Percentiles rank a stretch among this genome's conserved stretches.
These are phyloP conservation scores for Phytophthora sansomeana DNA, from an alignment of 352 stramenopile genomes.

Conservation along the genomic window DNA sequence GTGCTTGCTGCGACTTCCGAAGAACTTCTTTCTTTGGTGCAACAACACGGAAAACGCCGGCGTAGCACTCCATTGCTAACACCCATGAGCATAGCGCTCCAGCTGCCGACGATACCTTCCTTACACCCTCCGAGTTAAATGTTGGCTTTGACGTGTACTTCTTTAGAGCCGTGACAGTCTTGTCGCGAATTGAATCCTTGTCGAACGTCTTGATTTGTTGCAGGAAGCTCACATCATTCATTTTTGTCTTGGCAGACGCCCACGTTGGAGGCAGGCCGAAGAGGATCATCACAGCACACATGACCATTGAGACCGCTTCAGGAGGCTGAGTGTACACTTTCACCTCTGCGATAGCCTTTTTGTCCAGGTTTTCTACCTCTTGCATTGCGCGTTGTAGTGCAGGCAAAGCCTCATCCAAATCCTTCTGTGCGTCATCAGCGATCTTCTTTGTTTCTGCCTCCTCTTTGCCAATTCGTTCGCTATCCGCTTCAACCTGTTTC, in stretches of 20 bases:
- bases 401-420: slow-evolving; percentile 94
- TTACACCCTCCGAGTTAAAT: slow-evolving; percentile 90
- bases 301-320: slow-evolving; percentile 92
- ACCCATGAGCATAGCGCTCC: slow-evolving; percentile 93
- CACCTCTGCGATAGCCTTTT: slow-evolving; percentile 95
- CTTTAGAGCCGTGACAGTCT: slow-evolving; percentile 94
- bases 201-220: slow-evolving; percentile 96
- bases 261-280: slow-evolving; percentile 94
- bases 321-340: slow-evolving; percentile 96
- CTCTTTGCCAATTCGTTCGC: slow-evolving; percentile 91
- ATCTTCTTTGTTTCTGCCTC: slow-evolving; percentile 95
- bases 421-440: slow-evolving; percentile 94
- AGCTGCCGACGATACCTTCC: slow-evolving; percentile 91
- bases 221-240: slow-evolving; percentile 95
- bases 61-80: slow-evolving; percentile 93
- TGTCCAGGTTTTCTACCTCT: slow-evolving; percentile 96
- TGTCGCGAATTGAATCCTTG: slow-evolving; percentile 95
- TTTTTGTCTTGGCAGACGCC: slow-evolving; percentile 93
- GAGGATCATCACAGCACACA: slow-evolving; percentile 97
- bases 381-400: slow-evolving; percentile 93
- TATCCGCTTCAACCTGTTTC: slow-evolving; percentile 95
- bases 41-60: slow-evolving; percentile 88
- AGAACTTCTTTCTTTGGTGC: slow-evolving; percentile 92
- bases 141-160: slow-evolving; percentile 92
- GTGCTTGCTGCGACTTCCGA: slow-evolving; percentile 84